A percentile compares a stretch with the other conserved stretches of the same genome.
These are phyloP conservation scores for Rubroboletus satanas DNA, from an alignment of 768 basidiomycete species.

Conservation along the genomic window DNA sequence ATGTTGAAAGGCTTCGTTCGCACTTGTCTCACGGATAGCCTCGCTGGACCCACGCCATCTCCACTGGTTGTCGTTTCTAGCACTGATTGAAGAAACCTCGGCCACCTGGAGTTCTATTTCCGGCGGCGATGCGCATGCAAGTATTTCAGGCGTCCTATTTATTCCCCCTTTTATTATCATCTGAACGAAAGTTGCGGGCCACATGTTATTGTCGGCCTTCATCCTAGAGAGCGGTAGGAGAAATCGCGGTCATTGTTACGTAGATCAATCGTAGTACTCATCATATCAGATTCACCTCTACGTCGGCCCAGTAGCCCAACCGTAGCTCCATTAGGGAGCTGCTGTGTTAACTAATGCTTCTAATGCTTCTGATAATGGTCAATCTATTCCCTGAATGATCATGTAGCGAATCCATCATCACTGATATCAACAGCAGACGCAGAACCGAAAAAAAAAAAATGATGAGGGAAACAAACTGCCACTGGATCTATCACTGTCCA, in stretches of 20 bases:
- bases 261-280: background rate
- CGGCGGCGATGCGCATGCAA: background rate
- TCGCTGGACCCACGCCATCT: too few relatives aligned
- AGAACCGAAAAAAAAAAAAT: too few relatives aligned
- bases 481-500: too few relatives aligned
- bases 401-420: too few relatives aligned
- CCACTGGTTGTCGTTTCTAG: background rate
- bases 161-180: too few relatives aligned
- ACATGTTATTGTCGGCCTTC: constrained; percentile 7
- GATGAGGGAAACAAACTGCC: too few relatives aligned
- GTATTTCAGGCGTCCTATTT: background rate
- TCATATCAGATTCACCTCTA: background rate
- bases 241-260: background rate
- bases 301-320: background rate
- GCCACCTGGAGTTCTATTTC: background rate
- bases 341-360: too few relatives aligned
- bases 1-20: too few relatives aligned
- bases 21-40: background rate
- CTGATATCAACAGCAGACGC: too few relatives aligned
- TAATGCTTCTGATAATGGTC: too few relatives aligned
- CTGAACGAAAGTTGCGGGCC: background rate
- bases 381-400: too few relatives aligned
- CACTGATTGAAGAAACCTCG: background rate
- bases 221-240: constrained; percentile 5
- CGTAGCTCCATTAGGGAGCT: too few relatives aligned